Conservation (phyloP, 805 yeast genomes). For the Maudiozyma turicensis region DNA sequence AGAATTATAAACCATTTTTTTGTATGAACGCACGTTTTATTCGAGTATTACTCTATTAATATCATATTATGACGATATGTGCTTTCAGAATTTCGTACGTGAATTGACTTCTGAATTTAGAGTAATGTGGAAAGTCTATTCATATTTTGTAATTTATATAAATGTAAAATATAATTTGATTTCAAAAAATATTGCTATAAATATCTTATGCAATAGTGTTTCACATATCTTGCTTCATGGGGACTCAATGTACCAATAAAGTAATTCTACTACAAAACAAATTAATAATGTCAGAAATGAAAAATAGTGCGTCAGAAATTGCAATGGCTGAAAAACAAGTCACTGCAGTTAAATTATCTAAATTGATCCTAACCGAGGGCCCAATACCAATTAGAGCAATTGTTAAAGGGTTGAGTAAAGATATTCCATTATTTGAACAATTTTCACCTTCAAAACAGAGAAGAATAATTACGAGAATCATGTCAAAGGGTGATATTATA, state of each 20-base stretch:
- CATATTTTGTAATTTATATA: no score
- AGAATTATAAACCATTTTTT: no score
- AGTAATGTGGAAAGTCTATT: no score
- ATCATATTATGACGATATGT: no score
- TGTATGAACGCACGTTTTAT: no score
- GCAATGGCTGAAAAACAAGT: conserved; percentile 62
- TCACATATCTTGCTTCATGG: no score
- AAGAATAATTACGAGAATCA: conserved; percentile 76
- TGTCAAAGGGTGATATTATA: conserved; percentile 57
- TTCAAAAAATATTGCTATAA: no score
- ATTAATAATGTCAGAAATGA: not conserved
- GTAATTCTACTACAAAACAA: not conserved
- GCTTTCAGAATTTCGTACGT: no score
- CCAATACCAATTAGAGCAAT: conserved; percentile 87
- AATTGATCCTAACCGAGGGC: conserved; percentile 60
- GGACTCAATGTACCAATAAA: not conserved
- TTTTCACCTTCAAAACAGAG: conserved; percentile 82
- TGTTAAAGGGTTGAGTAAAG: conserved; percentile 62
- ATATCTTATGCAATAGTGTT: no score
- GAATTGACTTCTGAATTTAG: no score
- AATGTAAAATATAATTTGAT: no score
- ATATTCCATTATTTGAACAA: conserved; percentile 69
- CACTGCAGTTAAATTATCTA: conserved; percentile 69
- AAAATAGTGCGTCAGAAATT: not conserved
- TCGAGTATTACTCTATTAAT: no score